Percentiles rank a stretch among this genome's conserved stretches.
Conservation (phyloP, 768 basidiomycete genomes). For the Naganishia vaughanmartiniae region DNA sequence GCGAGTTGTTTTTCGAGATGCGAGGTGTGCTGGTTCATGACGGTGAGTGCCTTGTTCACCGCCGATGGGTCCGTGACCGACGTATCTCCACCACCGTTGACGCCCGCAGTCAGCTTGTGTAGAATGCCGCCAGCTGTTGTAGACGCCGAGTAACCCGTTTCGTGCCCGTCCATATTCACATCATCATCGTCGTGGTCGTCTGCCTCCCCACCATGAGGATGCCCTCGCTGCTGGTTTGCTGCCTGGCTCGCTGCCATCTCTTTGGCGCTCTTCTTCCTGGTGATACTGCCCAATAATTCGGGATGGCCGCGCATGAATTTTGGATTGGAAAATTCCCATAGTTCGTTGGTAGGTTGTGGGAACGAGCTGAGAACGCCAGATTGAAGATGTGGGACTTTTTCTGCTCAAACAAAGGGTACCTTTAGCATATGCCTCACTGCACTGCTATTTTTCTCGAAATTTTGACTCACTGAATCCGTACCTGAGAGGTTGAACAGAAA, state of each 20-base stretch:
- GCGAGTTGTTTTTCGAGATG: constrained; percentile 78
- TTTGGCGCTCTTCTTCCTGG: constrained; percentile 66
- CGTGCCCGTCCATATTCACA: constrained; percentile 22
- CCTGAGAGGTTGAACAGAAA: not conserved
- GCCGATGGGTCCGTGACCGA: constrained; percentile 35
- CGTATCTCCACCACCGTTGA: constrained; percentile 41
- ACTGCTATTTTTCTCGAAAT: not conserved
- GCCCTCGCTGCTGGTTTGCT: not conserved
- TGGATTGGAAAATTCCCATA: constrained; percentile 79
- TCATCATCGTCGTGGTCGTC: constrained; percentile 17
- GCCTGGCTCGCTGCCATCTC: constrained; percentile 33
- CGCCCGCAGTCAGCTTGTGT: not conserved
- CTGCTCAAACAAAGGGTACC: constrained; percentile 29
- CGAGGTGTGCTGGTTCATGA: constrained; percentile 69
- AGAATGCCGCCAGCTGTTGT: not conserved
- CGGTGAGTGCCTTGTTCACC: constrained; percentile 28
- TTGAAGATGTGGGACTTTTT: constrained; percentile 78
- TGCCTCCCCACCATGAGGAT: not conserved
- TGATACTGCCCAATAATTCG: constrained; percentile 79
- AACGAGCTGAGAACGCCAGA: constrained; percentile 77
- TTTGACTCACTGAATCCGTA: constrained; percentile 65
- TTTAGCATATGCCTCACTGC: not conserved
- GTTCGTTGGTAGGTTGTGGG: constrained; percentile 35
- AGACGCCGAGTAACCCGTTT: not conserved
- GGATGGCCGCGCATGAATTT: constrained; percentile 86